Evolutionary conservation across 441 rosid species (phyloP).

Genomic region (Aquilaria agallochum): DNA sequence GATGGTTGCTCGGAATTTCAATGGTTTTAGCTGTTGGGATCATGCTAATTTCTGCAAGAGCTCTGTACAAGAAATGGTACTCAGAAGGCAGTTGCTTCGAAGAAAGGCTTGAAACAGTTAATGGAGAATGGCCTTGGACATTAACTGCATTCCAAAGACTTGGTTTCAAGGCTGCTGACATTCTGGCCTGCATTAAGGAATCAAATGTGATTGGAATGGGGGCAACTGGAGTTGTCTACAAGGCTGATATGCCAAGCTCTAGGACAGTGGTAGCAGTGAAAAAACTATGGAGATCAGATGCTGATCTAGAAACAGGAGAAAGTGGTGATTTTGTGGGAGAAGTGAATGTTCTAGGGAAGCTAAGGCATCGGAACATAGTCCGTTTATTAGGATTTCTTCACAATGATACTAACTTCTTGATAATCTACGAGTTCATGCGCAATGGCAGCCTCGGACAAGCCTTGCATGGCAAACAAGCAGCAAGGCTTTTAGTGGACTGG

Average conservation of each 20-base stretch:
- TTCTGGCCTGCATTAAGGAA: slow-evolving; percentile 62
- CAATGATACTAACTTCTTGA: slow-evolving; percentile 49
- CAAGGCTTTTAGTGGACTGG: slow-evolving; percentile 54
- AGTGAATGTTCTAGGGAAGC: slow-evolving; percentile 48
- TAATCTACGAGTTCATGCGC: slow-evolving; percentile 54
- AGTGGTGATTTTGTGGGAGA: slow-evolving; percentile 51
- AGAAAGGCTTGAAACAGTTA: slow-evolving; percentile 37
- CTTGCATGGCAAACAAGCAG: slow-evolving; percentile 49
- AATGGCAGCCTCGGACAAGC: slow-evolving; percentile 60
- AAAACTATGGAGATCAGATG: slow-evolving; percentile 70
- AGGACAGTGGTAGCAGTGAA: slow-evolving; percentile 66
- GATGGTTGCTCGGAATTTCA: slow-evolving; percentile 58
- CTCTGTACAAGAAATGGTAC: slow-evolving; percentile 48
- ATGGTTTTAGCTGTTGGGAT: slow-evolving; percentile 43
- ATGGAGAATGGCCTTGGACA: slow-evolving; percentile 88
- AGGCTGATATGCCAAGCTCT: slow-evolving; percentile 55
- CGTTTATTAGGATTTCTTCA: slow-evolving; percentile 45
- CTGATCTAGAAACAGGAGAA: slow-evolving; percentile 49
- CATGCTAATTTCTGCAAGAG: slow-evolving; percentile 28
- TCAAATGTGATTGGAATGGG: slow-evolving; percentile 83
- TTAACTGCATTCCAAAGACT: slow-evolving; percentile 82
- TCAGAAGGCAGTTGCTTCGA: slow-evolving; percentile 38
- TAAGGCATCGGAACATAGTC: slow-evolving; percentile 61
- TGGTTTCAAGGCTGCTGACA: slow-evolving; percentile 65
- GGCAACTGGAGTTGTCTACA: slow-evolving; percentile 77